A percentile compares a stretch with the other conserved stretches of the same genome.
These are phyloP conservation scores for Claviceps maximensis DNA, from an alignment of 2,329 filamentous ascomycete species.

Conservation along the genomic window DNA sequence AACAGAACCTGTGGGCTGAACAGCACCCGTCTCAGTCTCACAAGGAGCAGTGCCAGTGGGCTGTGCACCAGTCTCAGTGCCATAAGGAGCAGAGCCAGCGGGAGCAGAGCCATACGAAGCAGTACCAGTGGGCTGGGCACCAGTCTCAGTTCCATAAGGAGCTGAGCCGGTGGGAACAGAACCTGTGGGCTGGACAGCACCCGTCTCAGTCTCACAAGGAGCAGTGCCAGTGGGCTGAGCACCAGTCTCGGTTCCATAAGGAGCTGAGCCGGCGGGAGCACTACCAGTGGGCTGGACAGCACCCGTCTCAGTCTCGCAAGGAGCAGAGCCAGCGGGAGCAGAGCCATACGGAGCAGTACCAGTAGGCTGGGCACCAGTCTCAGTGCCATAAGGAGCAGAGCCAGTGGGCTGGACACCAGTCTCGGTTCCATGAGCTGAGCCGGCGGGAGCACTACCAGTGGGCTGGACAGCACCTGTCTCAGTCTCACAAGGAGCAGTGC, in stretches of 20 bases:
- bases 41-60: not conserved
- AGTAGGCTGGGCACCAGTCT: too few species aligned
- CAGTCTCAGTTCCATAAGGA: not conserved
- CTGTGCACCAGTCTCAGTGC: not conserved
- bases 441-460: not conserved
- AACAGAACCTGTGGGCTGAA: not conserved
- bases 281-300: too few species aligned
- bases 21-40: not conserved
- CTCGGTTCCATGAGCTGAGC: not conserved
- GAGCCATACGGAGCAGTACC: too few species aligned
- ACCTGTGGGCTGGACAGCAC: too few species aligned
- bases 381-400: too few species aligned
- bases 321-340: too few species aligned
- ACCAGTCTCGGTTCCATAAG: too few species aligned
- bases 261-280: too few species aligned
- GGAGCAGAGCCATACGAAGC: not conserved
- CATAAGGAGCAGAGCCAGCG: not conserved
- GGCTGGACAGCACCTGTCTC: not conserved
- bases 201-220: too few species aligned
- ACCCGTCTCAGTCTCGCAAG: too few species aligned
- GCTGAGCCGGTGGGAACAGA: not conserved
- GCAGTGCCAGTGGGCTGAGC: not conserved
- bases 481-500: not conserved
- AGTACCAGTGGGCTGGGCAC: not conserved
- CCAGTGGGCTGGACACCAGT: not conserved